These are phyloP conservation scores for Escovopsis sp. DNA, from an alignment of 2,329 filamentous ascomycete genomes.

Conservation along the genomic window DNA sequence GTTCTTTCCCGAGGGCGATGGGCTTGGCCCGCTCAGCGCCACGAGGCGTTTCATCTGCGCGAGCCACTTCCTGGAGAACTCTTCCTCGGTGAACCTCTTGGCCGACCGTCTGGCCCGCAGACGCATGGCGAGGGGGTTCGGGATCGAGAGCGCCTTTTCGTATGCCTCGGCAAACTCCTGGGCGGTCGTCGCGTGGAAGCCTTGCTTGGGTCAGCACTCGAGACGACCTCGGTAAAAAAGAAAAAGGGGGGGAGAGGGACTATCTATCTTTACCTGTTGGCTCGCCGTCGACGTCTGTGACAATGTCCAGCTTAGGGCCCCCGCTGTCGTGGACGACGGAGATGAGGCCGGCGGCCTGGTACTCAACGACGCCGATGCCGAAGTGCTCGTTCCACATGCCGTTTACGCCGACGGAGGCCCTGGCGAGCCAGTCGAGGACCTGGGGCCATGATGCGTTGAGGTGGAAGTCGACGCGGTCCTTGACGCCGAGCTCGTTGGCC, in stretches of 20 bases:
- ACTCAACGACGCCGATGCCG: conserved; percentile 95
- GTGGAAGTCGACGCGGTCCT: conserved; percentile 73
- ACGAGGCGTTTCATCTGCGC: conserved; percentile 61
- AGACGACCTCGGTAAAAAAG: not conserved
- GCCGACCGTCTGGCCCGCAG: conserved; percentile 63
- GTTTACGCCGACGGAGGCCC: conserved; percentile 76
- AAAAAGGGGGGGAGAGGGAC: conserved; percentile 10
- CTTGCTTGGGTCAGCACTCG: conserved; percentile 23
- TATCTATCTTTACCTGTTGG: conserved; percentile 46
- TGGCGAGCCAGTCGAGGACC: conserved; percentile 65
- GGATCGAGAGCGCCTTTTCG: conserved; percentile 56
- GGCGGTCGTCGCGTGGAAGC: conserved; percentile 71
- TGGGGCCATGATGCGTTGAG: conserved; percentile 82
- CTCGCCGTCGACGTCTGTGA: conserved; percentile 61
- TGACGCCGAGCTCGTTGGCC: conserved; percentile 73
- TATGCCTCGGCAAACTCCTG: conserved; percentile 72
- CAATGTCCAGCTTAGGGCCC: conserved; percentile 87
- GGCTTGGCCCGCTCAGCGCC: conserved; percentile 14
- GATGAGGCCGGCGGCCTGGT: conserved; percentile 87
- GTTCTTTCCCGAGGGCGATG: too few relatives aligned
- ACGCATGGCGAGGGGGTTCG: conserved; percentile 62
- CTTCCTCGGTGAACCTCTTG: conserved; percentile 72
- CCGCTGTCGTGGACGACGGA: conserved; percentile 87
- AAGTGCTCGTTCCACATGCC: conserved; percentile 99
- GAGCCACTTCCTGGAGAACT: conserved; percentile 70